Conservation (phyloP, 163 green algal genomes). For the Picocystis sp. region DNA sequence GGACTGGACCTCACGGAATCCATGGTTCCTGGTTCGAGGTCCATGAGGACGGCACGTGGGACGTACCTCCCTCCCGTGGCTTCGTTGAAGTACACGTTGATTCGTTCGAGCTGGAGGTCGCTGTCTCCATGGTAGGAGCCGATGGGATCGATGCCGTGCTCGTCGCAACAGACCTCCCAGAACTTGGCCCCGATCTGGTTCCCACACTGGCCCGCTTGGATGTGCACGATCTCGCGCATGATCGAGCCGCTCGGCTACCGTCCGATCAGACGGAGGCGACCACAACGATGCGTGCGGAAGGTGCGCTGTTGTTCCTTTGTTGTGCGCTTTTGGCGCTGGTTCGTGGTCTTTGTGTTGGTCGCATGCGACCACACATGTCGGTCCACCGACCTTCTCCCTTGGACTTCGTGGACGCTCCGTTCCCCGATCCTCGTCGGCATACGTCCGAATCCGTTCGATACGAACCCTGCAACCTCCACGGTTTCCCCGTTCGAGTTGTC, state of each 20-base stretch:
- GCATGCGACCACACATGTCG: too few species aligned
- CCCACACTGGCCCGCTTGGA: conserved; percentile 81
- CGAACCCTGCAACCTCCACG: too few species aligned
- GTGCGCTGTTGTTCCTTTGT: too few species aligned
- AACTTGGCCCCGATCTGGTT: conserved; percentile 98
- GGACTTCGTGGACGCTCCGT: too few species aligned
- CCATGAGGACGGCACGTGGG: conserved; percentile 88
- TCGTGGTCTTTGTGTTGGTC: too few species aligned
- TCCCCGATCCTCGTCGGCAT: too few species aligned
- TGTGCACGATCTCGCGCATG: conserved; percentile 51
- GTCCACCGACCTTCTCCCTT: conserved; percentile 24
- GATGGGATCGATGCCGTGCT: conserved; percentile 84
- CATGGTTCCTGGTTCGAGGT: conserved; percentile 94
- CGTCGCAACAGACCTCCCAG: conserved; percentile 52
- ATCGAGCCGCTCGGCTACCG: too few species aligned
- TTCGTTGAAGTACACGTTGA: conserved; percentile 99
- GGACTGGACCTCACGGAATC: conserved; percentile 82
- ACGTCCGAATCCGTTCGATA: too few species aligned
- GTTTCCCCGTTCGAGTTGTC: too few species aligned
- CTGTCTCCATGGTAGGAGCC: conserved; percentile 82
- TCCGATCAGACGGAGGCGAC: too few species aligned
- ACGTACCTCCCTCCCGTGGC: conserved; percentile 87
- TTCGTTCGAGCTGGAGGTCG: conserved; percentile 89
- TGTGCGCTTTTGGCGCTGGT: too few species aligned
- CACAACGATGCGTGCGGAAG: too few species aligned